Evolutionary conservation across 2,329 filamentous ascomycete genomes (phyloP).

Genomic region (Claviceps sp.): DNA sequence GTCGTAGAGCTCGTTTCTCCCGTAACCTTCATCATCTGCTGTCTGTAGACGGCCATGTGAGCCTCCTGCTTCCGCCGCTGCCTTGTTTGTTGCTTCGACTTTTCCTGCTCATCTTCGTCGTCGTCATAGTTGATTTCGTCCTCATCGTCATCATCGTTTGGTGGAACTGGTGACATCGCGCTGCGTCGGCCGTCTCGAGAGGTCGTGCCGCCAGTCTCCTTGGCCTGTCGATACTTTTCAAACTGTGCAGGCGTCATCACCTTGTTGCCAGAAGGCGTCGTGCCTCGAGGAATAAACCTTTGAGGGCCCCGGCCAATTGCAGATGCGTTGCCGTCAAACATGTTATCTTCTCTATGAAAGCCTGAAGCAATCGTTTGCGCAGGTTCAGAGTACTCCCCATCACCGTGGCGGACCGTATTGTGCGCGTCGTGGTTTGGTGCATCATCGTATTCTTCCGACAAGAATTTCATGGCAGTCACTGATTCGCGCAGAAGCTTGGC

Average conservation of each 20-base stretch:
- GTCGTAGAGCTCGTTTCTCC: constrained; percentile 43
- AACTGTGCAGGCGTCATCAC: constrained; percentile 87
- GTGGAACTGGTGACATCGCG: constrained; percentile 18
- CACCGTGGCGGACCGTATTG: constrained; percentile 23
- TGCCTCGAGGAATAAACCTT: constrained; percentile 20
- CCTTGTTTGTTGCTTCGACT: constrained; percentile 56
- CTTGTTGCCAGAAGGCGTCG: constrained; percentile 44
- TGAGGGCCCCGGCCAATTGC: constrained; percentile 20
- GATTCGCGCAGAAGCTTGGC: constrained; percentile 39
- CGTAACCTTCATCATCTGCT: constrained; percentile 95
- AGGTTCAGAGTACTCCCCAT: constrained; percentile 19
- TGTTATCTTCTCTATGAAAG: constrained; percentile 35
- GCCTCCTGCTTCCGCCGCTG: constrained; percentile 81
- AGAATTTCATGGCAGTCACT: constrained; percentile 33
- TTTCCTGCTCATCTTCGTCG: constrained; percentile 69
- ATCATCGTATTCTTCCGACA: constrained; percentile 17
- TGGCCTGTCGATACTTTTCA: constrained; percentile 65
- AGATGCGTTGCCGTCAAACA: constrained; percentile 36
- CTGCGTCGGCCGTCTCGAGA: constrained; percentile 24
- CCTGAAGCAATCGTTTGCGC: constrained; percentile 16
- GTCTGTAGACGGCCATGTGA: constrained; percentile 76
- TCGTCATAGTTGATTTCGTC: constrained; percentile 54
- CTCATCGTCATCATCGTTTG: constrained; percentile 49
- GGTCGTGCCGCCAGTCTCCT: constrained; percentile 41
- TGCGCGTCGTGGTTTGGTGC: constrained; percentile 16